phyloP scores from a whole-genome alignment of 495 filamentous ascomycete species.

The Saxophila tyrrhenica region DNA sequence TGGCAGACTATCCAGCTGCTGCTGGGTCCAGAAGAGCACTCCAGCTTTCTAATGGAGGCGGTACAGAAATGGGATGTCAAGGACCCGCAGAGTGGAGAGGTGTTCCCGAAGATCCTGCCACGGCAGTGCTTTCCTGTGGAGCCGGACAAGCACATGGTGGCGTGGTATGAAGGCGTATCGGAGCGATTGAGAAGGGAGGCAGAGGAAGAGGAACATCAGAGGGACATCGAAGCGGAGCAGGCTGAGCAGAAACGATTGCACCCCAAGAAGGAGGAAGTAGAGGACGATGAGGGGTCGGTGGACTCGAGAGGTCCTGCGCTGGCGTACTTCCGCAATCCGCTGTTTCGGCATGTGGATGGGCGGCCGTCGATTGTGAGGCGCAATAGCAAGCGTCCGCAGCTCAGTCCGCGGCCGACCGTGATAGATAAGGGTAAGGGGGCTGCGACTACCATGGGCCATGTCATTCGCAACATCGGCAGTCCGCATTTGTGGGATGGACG shows the following conservation, averaged over 20 bases:
- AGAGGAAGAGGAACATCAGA: conserved; percentile 20
- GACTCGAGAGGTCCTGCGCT: conserved; percentile 26
- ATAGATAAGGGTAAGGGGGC: conserved; percentile 25
- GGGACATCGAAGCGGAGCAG: conserved; percentile 13
- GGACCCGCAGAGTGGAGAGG: conserved; percentile 56
- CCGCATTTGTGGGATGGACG: conserved; percentile 21
- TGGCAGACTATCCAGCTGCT: conserved; percentile 93
- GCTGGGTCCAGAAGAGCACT: conserved; percentile 79
- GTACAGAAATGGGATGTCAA: conserved; percentile 63
- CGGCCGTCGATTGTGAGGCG: conserved; percentile 25
- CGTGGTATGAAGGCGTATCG: conserved; percentile 70
- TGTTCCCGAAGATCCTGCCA: conserved; percentile 70
- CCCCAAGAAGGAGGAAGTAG: conserved; percentile 2
- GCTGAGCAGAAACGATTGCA: conserved; percentile 17
- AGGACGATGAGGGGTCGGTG: conserved; percentile 24
- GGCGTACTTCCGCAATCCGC: conserved; percentile 31
- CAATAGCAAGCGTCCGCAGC: conserved; percentile 11
- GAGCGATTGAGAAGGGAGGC: conserved; percentile 36
- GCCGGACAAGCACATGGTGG: conserved; percentile 64
- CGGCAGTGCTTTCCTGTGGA: conserved; percentile 59
- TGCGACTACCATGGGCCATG: conserved; percentile 20
- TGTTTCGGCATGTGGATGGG: conserved; percentile 26
- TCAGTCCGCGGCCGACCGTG: conserved; percentile 19
- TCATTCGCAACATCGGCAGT: conserved; percentile 17
- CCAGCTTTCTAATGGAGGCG: conserved; percentile 69